Evolutionary conservation across 768 basidiomycete genomes (phyloP).

Genomic region (Lactarius sp.): DNA sequence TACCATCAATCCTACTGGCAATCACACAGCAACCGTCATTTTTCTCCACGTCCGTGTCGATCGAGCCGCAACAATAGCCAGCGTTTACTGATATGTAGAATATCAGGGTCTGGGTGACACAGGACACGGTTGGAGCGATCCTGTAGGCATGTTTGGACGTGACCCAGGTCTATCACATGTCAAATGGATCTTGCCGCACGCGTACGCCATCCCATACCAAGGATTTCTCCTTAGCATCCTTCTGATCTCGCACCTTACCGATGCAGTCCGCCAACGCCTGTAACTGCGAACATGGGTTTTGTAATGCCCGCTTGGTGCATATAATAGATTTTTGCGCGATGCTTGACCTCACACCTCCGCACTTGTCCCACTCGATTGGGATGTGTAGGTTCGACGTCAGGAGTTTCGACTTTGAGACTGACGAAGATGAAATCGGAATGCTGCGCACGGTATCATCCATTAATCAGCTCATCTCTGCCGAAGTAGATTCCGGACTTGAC

Average conservation of each 20-base stretch:
- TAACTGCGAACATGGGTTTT: constrained; percentile 73
- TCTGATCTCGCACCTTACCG: not conserved
- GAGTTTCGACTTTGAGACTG: constrained; percentile 52
- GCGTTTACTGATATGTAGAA: constrained; percentile 5
- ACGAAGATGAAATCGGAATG: constrained; percentile 78
- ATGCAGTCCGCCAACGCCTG: constrained; percentile 34
- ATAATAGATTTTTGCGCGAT: not conserved
- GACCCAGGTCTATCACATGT: constrained; percentile 60
- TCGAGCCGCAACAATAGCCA: not conserved
- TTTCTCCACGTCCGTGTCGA: constrained; percentile 74
- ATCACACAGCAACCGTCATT: constrained; percentile 83
- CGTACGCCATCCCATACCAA: constrained; percentile 42
- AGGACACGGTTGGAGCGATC: constrained; percentile 68
- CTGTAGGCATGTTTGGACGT: constrained; percentile 54
- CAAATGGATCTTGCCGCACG: constrained; percentile 88
- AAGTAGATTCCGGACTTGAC: constrained; percentile 67
- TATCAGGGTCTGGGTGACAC: constrained; percentile 69
- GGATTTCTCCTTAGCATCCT: not conserved
- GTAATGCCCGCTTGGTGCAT: constrained; percentile 71
- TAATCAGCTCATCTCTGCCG: constrained; percentile 64
- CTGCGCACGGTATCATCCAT: constrained; percentile 55
- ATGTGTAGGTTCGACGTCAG: constrained; percentile 68
- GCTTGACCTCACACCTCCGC: not conserved
- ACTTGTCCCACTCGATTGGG: not conserved
- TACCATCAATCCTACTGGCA: constrained; percentile 38